Conservation (phyloP, 2,329 filamentous ascomycete species). For the Colletotrichum kahawae region DNA sequence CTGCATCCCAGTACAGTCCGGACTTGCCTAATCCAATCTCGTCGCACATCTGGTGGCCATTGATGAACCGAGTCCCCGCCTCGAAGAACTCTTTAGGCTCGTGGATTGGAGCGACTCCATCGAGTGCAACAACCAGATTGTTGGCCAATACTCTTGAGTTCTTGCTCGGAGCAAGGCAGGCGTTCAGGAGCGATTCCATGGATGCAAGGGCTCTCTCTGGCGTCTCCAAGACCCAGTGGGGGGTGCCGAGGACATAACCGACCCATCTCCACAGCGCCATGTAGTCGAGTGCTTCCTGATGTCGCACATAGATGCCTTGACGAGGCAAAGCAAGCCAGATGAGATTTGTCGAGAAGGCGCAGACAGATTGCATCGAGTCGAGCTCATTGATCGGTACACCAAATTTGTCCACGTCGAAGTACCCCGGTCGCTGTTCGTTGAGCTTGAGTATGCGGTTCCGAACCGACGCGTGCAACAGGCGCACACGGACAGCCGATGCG, state of each 20-base stretch:
- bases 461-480: slow-evolving; percentile 69
- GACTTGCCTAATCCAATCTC: neutral
- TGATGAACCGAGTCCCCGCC: neutral
- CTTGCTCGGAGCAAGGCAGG: neutral
- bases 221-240: neutral
- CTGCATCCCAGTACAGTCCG: neutral
- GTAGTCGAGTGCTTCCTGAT: slow-evolving; percentile 5
- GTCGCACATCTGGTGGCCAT: neutral
- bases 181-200: neutral
- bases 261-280: slow-evolving; percentile 12
- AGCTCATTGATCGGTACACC: slow-evolving; percentile 54
- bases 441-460: slow-evolving; percentile 66
- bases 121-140: neutral
- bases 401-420: slow-evolving; percentile 62
- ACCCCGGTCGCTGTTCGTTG: slow-evolving; percentile 56
- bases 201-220: neutral
- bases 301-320: slow-evolving; percentile 7
- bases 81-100: neutral
- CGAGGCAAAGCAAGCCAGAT: slow-evolving; percentile 5
- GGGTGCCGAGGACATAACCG: neutral
- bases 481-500: slow-evolving; percentile 66
- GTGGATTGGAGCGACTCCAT: neutral
- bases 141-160: neutral
- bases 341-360: neutral
- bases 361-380: slow-evolving; percentile 24